Evolutionary conservation across 371 early-diverging fungal genomes (phyloP).

Genomic region (Lichtheimia corymbifera): DNA sequence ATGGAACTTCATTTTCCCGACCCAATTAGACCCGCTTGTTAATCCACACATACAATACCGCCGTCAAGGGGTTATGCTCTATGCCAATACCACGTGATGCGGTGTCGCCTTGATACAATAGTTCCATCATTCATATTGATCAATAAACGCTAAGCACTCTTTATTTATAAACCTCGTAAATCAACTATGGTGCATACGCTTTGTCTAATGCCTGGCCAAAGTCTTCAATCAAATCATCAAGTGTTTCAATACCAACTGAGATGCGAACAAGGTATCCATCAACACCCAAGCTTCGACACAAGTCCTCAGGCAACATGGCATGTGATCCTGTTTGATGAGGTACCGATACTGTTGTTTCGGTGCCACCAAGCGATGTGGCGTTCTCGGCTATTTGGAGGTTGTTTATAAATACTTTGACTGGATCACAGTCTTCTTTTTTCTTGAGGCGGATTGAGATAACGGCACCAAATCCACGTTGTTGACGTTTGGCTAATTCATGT

Average conservation of each 20-base stretch:
- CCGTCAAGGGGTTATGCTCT: too few species aligned
- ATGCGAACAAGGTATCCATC: constrained; percentile 55
- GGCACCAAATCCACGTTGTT: constrained; percentile 17
- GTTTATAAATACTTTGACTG: constrained; percentile 5
- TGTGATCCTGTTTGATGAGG: constrained; percentile 9
- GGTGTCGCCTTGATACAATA: too few species aligned
- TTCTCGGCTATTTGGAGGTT: not conserved
- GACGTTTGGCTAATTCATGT: constrained; percentile 2
- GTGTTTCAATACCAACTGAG: constrained; percentile 66
- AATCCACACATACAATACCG: too few species aligned
- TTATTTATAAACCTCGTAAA: too few species aligned
- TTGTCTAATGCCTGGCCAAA: constrained; percentile 31
- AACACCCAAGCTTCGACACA: constrained; percentile 54
- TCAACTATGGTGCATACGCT: constrained; percentile 3
- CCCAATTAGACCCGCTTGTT: too few species aligned
- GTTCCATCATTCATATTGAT: too few species aligned
- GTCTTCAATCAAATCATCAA: constrained; percentile 63
- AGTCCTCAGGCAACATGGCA: constrained; percentile 32
- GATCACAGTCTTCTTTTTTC: constrained; percentile 13
- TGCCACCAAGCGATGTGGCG: constrained; percentile 70
- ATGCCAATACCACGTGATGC: too few species aligned
- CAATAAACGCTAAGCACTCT: too few species aligned
- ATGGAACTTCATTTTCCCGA: too few species aligned
- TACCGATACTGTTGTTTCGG: constrained; percentile 46
- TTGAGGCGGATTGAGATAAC: constrained; percentile 35